Conservation (phyloP, 2,329 filamentous ascomycete species). For the Neonectria hederae region DNA sequence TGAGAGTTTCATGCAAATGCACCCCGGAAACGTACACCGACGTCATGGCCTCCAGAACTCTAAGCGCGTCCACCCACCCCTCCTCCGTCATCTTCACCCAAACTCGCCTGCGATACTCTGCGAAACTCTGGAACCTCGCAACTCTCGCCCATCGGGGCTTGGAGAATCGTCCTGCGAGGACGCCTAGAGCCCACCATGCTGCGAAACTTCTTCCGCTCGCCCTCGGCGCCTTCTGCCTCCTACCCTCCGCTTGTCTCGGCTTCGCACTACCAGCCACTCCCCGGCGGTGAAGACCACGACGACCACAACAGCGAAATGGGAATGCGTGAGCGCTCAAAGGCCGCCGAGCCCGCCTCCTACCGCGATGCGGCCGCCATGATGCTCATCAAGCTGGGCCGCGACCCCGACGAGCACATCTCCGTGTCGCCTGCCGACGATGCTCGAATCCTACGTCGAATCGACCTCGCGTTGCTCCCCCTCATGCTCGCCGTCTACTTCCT, state of each 20-base stretch:
- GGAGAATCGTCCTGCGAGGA: conserved; percentile 22
- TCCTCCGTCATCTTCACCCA: conserved; percentile 7
- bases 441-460: conserved; percentile 51
- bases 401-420: conserved; percentile 45
- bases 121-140: conserved; percentile 5
- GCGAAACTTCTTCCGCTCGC: conserved; percentile 26
- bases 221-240: conserved; percentile 9
- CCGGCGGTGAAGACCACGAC: conserved; percentile 15
- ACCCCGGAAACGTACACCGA: background rate
- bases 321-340: background rate
- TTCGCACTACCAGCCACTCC: conserved; percentile 40
- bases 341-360: conserved; percentile 14
- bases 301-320: conserved; percentile 17
- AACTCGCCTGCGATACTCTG: background rate
- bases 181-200: conserved; percentile 28
- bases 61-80: background rate
- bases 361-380: conserved; percentile 58
- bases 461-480: conserved; percentile 52
- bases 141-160: conserved; percentile 25
- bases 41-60: background rate
- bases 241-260: conserved; percentile 11
- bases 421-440: conserved; percentile 48
- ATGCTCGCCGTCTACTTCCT: conserved; percentile 71
- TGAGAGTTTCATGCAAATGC: background rate
- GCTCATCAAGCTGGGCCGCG: conserved; percentile 52